These are phyloP conservation scores for Myriosclerotinia duriaeana DNA, from an alignment of 2,329 filamentous ascomycete genomes.

Conservation along the genomic window DNA sequence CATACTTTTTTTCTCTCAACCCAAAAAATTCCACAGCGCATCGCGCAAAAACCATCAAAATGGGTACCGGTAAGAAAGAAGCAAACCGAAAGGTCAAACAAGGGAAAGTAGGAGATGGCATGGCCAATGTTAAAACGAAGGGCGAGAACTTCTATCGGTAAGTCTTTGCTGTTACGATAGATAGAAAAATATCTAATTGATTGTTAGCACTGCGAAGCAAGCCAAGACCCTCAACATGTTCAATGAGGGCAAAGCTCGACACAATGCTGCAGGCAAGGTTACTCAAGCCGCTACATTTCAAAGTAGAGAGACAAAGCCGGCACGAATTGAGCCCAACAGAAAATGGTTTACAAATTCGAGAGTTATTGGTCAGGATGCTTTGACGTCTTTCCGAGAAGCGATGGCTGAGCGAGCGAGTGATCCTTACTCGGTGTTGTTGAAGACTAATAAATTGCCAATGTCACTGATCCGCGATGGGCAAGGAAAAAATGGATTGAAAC, in stretches of 20 bases:
- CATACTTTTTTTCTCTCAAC: constrained; percentile 20
- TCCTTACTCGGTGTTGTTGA: constrained; percentile 91
- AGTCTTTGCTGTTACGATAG: constrained; percentile 31
- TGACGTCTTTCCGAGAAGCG: constrained; percentile 83
- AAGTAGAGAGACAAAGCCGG: constrained; percentile 75
- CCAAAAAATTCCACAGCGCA: constrained; percentile 25
- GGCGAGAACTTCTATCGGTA: constrained; percentile 98
- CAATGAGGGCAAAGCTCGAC: constrained; percentile 80
- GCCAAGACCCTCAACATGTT: constrained; percentile 86
- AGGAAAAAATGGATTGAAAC: constrained; percentile 78
- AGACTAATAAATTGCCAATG: constrained; percentile 97
- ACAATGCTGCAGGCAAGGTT: constrained; percentile 81
- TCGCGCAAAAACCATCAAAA: constrained; percentile 45
- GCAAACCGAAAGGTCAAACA: constrained; percentile 77
- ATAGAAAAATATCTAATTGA: constrained; percentile 20
- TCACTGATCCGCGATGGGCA: constrained; percentile 81
- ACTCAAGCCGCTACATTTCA: constrained; percentile 82
- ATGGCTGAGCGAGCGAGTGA: constrained; percentile 88
- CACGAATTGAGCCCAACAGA: constrained; percentile 90
- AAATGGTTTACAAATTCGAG: constrained; percentile 98
- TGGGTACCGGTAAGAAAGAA: constrained; percentile 95
- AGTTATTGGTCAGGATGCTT: constrained; percentile 82
- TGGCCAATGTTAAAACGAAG: constrained; percentile 88
- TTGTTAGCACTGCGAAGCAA: constrained; percentile 68
- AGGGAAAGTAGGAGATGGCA: constrained; percentile 81